Percentiles rank a stretch among this genome's conserved stretches.
phyloP scores from a whole-genome alignment of 2,329 filamentous ascomycete species.

The Calycina herbarum region DNA sequence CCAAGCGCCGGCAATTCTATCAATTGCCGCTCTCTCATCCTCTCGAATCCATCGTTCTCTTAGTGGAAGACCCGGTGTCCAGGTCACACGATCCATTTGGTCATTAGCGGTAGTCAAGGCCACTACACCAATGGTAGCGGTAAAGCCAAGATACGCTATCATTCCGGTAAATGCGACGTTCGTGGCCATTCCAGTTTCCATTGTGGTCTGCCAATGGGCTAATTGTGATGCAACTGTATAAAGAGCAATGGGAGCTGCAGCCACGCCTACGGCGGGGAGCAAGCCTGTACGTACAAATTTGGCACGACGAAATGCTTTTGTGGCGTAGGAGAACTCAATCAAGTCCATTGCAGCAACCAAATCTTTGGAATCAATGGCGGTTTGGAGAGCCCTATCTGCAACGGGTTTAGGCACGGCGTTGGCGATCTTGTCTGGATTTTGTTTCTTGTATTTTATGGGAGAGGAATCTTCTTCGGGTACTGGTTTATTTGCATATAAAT shows the following conservation, averaged over 20 bases:
- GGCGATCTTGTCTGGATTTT: slow-evolving; percentile 67
- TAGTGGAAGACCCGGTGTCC: slow-evolving; percentile 79
- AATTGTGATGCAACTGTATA: slow-evolving; percentile 71
- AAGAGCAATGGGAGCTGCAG: slow-evolving; percentile 63
- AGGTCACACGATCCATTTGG: slow-evolving; percentile 92
- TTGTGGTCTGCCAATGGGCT: slow-evolving; percentile 67
- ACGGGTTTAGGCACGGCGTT: slow-evolving; percentile 71
- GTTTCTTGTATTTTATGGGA: slow-evolving; percentile 58
- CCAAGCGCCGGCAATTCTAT: slow-evolving; percentile 85
- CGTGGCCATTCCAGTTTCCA: slow-evolving; percentile 74
- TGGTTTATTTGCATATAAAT: slow-evolving; percentile 82
- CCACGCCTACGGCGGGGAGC: slow-evolving; percentile 56
- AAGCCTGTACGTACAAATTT: slow-evolving; percentile 67
- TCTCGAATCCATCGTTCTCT: slow-evolving; percentile 83
- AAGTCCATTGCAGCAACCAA: slow-evolving; percentile 76
- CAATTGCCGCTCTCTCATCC: slow-evolving; percentile 84
- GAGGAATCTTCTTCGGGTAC: slow-evolving; percentile 61
- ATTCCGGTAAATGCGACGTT: slow-evolving; percentile 78
- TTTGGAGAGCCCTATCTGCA: slow-evolving; percentile 72
- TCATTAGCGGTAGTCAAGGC: slow-evolving; percentile 87
- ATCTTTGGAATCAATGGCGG: slow-evolving; percentile 77
- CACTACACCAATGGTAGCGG: slow-evolving; percentile 78
- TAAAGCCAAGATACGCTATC: slow-evolving; percentile 79
- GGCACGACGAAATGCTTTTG: slow-evolving; percentile 64
- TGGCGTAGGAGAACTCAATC: slow-evolving; percentile 67